phyloP scores from a whole-genome alignment of 139 green algal genomes.

The Coccomyxa sp. region DNA sequence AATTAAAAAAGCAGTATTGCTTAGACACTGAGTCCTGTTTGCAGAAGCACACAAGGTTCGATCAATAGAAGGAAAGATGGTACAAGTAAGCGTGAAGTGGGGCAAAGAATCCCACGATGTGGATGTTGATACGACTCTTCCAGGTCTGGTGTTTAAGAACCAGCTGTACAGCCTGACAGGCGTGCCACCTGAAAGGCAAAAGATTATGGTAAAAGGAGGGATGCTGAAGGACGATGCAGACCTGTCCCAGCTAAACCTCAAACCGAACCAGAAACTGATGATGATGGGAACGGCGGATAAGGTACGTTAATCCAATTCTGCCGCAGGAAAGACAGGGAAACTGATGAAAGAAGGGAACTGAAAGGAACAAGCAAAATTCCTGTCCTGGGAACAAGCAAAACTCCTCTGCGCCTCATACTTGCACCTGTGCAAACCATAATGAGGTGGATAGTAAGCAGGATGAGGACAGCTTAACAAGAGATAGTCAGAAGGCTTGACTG shows the following conservation, averaged over 20 bases:
- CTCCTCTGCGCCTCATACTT: too few relatives aligned
- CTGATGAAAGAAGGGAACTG: too few relatives aligned
- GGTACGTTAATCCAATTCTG: constrained; percentile 4
- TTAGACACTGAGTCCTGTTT: too few relatives aligned
- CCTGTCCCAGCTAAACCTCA: constrained; percentile 75
- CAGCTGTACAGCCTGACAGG: constrained; percentile 92
- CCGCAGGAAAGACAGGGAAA: too few relatives aligned
- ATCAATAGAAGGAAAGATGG: background rate
- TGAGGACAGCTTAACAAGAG: too few relatives aligned
- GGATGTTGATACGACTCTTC: constrained; percentile 76
- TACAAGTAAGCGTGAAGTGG: constrained; percentile 81
- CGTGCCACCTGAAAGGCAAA: constrained; percentile 91
- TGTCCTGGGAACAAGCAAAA: too few relatives aligned
- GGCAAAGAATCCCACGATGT: constrained; percentile 85
- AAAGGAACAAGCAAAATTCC: too few relatives aligned
- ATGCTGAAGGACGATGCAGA: constrained; percentile 90
- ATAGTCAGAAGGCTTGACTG: background rate
- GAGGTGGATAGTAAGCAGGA: too few relatives aligned
- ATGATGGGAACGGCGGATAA: constrained; percentile 94
- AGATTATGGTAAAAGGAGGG: constrained; percentile 96
- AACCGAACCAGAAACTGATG: constrained; percentile 85
- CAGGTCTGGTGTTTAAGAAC: constrained; percentile 87
- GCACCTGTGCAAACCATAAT: too few relatives aligned
- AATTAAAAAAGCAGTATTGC: too few relatives aligned
- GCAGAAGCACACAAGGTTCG: too few relatives aligned